Evolutionary conservation across 2,329 filamentous ascomycete species (phyloP), one percentile per base, ranked within the genome.

Genomic region (Dryadomyces quercus-mongolicae): DNA sequence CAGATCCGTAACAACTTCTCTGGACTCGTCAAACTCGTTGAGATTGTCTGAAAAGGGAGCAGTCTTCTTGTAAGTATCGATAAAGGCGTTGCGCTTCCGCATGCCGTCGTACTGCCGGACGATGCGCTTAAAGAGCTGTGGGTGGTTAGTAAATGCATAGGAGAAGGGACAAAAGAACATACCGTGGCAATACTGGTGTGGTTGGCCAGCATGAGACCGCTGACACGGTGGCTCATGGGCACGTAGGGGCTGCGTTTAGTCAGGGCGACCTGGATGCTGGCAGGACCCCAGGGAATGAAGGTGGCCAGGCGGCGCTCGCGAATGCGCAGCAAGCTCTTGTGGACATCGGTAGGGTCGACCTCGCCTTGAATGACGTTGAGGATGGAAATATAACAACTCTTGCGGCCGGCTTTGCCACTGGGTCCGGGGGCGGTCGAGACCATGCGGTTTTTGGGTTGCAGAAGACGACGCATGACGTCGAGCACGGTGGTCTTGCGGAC

Each of bases 361-460:
- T 98, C 93, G 64, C 93, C 93, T 74, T 97, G 93, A 63, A 98
- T 98, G 63, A 98, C 95, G 70, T 98, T 97, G 59, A 98, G 76
- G 62, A 98, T 97, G 49, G 90, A 95, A 65, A 98, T 97, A 74
- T 98, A 98, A 74, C 93, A 98, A 72, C 90, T 96, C 74, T 89
- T 94, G 74, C 97, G 97, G 54, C 58, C 54, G 22, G 49, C 57
- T 50, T 60, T 60, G 54, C 58, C 56, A 47, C 55, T 55, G 7
- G 50, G 54, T 63, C 86, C 88, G 1, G 92, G 91, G 55, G 90
- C 86, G 21, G 93, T 95, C 22, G 91, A 95, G 48, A 98, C 93
- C 93, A 98, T 98, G 67, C 94, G 85, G 71, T 98, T 98, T 77
- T 98, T 98, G 43, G 93, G 93, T 70, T 98, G 94, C 56, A 98